A percentile compares a stretch with the other conserved stretches of the same genome.
phyloP scores from a whole-genome alignment of 2,329 filamentous ascomycete genomes.

The Aureobasidium leucospermi region DNA sequence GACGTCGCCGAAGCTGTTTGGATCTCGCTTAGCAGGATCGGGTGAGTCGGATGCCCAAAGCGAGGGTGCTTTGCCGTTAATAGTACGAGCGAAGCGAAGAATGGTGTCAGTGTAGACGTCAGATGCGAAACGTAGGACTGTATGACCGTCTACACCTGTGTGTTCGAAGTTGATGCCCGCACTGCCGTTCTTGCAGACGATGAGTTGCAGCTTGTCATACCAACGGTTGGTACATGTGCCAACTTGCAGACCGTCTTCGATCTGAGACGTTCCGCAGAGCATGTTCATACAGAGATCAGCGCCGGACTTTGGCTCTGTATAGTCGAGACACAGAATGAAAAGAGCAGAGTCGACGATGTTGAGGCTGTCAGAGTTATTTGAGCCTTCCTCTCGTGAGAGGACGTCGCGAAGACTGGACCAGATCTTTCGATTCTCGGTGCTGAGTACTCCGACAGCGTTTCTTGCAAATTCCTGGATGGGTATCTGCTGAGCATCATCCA shows the following conservation, averaged over 20 bases:
- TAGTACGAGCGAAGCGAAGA: conserved; percentile 85
- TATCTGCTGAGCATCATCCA: conserved; percentile 81
- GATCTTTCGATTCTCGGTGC: conserved; percentile 90
- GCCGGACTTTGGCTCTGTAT: conserved; percentile 73
- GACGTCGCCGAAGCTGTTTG: conserved; percentile 84
- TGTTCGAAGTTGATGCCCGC: conserved; percentile 99
- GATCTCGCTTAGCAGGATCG: conserved; percentile 86
- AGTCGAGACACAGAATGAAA: conserved; percentile 87
- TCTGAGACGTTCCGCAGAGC: conserved; percentile 89
- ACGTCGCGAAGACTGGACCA: conserved; percentile 91
- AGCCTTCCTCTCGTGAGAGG: conserved; percentile 73
- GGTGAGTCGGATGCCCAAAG: conserved; percentile 88
- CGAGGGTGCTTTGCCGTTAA: conserved; percentile 87
- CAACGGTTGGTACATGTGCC: conserved; percentile 97
- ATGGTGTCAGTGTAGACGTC: conserved; percentile 98
- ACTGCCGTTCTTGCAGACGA: conserved; percentile 97
- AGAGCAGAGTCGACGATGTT: conserved; percentile 90
- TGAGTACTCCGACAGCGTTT: conserved; percentile 83
- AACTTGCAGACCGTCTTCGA: conserved; percentile 89
- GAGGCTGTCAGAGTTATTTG: conserved; percentile 94
- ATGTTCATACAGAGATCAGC: conserved; percentile 94
- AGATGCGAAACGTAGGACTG: conserved; percentile 89
- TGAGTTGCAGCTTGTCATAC: conserved; percentile 99
- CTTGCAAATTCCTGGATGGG: conserved; percentile 95
- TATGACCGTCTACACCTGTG: conserved; percentile 95